These are phyloP conservation scores for Suhomyces vadensis DNA, from an alignment of 805 yeast species.

Conservation along the genomic window DNA sequence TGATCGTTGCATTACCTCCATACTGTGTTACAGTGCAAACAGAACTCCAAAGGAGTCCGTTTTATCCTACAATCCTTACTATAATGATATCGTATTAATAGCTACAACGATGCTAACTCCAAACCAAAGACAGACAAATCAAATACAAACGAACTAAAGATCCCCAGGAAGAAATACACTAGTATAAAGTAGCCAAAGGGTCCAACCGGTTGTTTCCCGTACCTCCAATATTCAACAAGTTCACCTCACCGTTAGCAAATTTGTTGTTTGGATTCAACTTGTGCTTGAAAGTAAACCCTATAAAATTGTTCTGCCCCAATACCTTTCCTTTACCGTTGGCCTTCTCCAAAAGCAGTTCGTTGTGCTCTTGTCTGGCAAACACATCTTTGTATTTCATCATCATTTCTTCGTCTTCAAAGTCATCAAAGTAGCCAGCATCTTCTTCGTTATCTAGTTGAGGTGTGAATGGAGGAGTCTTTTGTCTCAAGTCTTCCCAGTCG, in stretches of 20 bases:
- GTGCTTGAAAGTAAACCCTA: slow-evolving; percentile 96
- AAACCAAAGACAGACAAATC: neutral
- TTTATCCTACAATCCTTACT: too few species aligned
- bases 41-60: too few species aligned
- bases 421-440: slow-evolving; percentile 98
- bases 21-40: too few species aligned
- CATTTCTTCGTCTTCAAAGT: slow-evolving; percentile 92
- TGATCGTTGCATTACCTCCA: too few species aligned
- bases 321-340: slow-evolving; percentile 52
- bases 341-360: slow-evolving; percentile 75
- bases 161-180: slow-evolving; percentile 6
- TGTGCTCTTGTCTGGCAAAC: slow-evolving; percentile 84
- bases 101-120: slow-evolving; percentile 2
- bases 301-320: slow-evolving; percentile 53
- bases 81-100: neutral
- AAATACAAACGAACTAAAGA: neutral
- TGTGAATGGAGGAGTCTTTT: slow-evolving; percentile 85
- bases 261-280: slow-evolving; percentile 58
- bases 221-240: slow-evolving; percentile 30
- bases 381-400: slow-evolving; percentile 98
- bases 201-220: slow-evolving; percentile 31
- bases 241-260: slow-evolving; percentile 39
- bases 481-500: slow-evolving; percentile 71
- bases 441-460: slow-evolving; percentile 97
- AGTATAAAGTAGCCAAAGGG: slow-evolving; percentile 47